Evolutionary conservation across 768 basidiomycete species (phyloP).

Genomic region (Butyriboletus loyo): DNA sequence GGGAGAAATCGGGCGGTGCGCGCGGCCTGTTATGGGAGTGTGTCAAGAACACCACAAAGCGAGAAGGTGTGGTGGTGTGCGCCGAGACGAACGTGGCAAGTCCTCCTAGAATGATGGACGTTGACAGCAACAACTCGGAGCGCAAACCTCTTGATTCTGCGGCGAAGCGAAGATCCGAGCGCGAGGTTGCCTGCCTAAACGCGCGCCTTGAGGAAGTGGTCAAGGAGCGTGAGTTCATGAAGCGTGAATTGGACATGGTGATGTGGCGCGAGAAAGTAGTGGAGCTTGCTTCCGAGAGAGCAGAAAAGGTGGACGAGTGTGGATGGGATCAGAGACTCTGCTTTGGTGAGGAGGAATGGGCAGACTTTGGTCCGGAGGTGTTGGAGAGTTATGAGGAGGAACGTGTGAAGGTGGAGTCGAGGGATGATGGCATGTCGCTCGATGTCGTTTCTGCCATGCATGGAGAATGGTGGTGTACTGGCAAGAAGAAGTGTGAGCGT

Average conservation of each 20-base stretch:
- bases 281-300: constrained; percentile 63
- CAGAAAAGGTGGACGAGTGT: constrained; percentile 65
- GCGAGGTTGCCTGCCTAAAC: constrained; percentile 56
- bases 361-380: constrained; percentile 61
- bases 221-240: constrained; percentile 58
- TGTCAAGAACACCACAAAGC: constrained; percentile 64
- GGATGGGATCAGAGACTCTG: constrained; percentile 89
- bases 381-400: constrained; percentile 67
- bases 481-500: constrained; percentile 71
- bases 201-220: constrained; percentile 55
- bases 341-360: constrained; percentile 79
- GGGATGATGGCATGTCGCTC: constrained; percentile 39
- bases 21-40: constrained; percentile 68
- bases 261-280: constrained; percentile 68
- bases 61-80: constrained; percentile 66
- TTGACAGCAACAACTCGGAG: constrained; percentile 8
- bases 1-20: constrained; percentile 61
- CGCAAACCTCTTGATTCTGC: constrained; percentile 28
- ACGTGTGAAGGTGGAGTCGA: constrained; percentile 32
- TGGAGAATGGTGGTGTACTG: constrained; percentile 77
- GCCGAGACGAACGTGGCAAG: constrained; percentile 30
- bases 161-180: constrained; percentile 46
- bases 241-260: constrained; percentile 66
- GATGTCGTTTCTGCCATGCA: constrained; percentile 30
- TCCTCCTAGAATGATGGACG: constrained; percentile 24